These are phyloP conservation scores for Tilletia setariae DNA, from an alignment of 1,284 basidiomycete species.

Conservation along the genomic window DNA sequence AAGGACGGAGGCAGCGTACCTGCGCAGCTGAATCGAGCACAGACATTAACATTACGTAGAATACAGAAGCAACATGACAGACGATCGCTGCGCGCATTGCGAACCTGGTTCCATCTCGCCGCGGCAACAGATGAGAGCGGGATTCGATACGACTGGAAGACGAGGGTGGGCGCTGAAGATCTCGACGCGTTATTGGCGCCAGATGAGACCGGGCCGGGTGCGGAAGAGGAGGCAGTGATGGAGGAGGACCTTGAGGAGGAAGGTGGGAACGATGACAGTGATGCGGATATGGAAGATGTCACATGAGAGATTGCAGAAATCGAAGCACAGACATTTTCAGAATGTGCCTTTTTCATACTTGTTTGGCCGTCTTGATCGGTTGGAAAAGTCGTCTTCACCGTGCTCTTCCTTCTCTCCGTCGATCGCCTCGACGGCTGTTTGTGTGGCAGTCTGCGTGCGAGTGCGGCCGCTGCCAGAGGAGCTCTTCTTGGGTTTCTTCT, in stretches of 20 bases:
- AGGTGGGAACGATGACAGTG: conserved; percentile 13
- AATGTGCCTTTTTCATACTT: conserved; percentile 11
- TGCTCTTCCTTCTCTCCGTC: conserved; percentile 6
- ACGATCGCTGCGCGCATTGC: not conserved
- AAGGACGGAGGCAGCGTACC: not conserved
- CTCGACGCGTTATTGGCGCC: conserved; percentile 3
- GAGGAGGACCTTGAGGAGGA: conserved; percentile 20
- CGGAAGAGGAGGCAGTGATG: conserved; percentile 15
- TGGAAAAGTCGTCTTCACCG: not conserved
- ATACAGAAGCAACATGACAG: conserved; percentile 14
- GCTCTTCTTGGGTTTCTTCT: not conserved
- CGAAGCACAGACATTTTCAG: not conserved
- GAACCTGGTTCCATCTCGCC: conserved; percentile 18
- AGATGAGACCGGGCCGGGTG: not conserved
- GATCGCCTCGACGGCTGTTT: not conserved
- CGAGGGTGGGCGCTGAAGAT: conserved; percentile 13
- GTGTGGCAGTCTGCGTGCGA: conserved; percentile 2
- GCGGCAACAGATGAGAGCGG: conserved; percentile 21
- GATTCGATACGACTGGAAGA: conserved; percentile 24
- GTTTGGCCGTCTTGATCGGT: not conserved
- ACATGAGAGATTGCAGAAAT: not conserved
- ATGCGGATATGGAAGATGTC: conserved; percentile 10
- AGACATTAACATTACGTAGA: not conserved
- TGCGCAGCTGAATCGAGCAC: not conserved
- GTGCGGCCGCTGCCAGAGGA: not conserved